Evolutionary conservation across 441 rosid genomes (phyloP).

Genomic region (Gossypium lobatum): DNA sequence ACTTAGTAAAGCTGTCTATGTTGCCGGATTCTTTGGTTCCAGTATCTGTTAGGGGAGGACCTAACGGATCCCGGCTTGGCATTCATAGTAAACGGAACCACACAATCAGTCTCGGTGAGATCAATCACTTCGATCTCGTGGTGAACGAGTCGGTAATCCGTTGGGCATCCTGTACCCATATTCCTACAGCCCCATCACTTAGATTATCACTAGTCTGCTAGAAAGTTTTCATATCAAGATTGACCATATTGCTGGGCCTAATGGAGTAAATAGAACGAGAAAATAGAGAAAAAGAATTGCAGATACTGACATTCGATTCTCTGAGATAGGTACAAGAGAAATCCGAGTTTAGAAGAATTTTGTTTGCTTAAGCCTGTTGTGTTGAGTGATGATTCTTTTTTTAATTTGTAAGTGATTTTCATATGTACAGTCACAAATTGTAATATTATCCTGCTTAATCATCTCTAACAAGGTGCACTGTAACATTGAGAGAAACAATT

Average conservation of each 20-base stretch:
- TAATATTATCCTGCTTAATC: neutral
- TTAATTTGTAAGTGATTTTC: slow-evolving; percentile 4
- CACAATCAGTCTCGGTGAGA: slow-evolving; percentile 71
- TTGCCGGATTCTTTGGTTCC: slow-evolving; percentile 26
- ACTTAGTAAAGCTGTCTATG: slow-evolving; percentile 29
- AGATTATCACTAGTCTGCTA: slow-evolving; percentile 70
- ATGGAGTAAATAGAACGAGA: neutral
- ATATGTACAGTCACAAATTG: neutral
- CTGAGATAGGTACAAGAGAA: no score
- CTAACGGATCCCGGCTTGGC: slow-evolving; percentile 33
- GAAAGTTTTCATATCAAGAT: slow-evolving; percentile 11
- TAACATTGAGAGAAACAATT: neutral
- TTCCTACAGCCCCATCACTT: slow-evolving; percentile 63
- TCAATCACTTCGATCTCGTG: slow-evolving; percentile 49
- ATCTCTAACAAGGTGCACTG: neutral
- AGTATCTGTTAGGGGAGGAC: slow-evolving; percentile 21
- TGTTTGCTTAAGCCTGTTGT: neutral
- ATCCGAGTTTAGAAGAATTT: neutral
- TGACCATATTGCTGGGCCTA: neutral
- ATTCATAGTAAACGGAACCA: slow-evolving; percentile 59
- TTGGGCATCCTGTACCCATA: slow-evolving; percentile 80
- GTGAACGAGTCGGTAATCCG: slow-evolving; percentile 63
- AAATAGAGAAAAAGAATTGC: neutral
- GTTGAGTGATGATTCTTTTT: slow-evolving; percentile 18
- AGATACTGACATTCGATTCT: neutral